Percentiles rank a stretch among this genome's conserved stretches.
These are phyloP conservation scores for Vaccinium macrocarpon DNA, from an alignment of 148 eudicot species.

Conservation along the genomic window DNA sequence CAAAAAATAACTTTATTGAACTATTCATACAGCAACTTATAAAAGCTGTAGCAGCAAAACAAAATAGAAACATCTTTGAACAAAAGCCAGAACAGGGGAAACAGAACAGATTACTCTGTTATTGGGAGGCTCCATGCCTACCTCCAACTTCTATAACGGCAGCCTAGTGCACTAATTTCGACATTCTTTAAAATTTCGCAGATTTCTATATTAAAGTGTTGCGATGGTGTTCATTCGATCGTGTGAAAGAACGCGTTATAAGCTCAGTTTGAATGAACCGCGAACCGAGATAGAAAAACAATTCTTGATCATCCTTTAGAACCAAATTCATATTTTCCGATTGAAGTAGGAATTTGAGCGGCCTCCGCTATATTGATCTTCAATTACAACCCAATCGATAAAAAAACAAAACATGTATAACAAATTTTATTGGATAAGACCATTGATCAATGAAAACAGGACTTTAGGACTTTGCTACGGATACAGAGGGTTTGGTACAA, in stretches of 20 bases:
- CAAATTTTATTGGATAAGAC: not conserved
- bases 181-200: not conserved
- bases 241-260: not conserved
- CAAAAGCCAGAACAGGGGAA: not conserved
- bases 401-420: not conserved
- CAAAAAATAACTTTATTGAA: not conserved
- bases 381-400: not conserved
- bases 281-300: not conserved
- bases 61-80: not conserved
- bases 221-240: not conserved
- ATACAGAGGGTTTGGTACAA: too few relatives aligned
- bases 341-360: not conserved
- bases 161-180: not conserved
- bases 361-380: not conserved
- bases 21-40: not conserved
- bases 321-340: not conserved
- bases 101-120: not conserved
- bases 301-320: not conserved
- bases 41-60: not conserved
- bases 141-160: not conserved
- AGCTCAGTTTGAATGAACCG: not conserved
- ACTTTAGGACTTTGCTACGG: too few relatives aligned
- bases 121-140: not conserved
- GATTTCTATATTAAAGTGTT: not conserved
- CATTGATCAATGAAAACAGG: not conserved